A percentile compares a stretch with the other conserved stretches of the same genome.
Conservation (phyloP, 305 asterid species). For the Vinca major region DNA sequence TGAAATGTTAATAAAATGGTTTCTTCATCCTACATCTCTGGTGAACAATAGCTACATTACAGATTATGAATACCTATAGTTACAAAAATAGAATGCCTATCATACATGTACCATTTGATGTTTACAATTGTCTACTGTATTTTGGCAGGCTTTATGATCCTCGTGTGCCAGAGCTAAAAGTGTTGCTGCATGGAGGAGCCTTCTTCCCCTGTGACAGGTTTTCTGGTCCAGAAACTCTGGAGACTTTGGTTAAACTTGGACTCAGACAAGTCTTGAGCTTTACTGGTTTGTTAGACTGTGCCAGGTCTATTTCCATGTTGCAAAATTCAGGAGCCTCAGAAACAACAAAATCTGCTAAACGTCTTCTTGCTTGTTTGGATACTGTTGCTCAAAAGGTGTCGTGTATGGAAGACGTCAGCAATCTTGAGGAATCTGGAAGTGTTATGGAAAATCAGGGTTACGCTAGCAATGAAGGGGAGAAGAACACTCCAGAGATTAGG, state of each 20-base stretch:
- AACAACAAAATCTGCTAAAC: slow-evolving; percentile 41
- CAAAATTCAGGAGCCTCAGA: slow-evolving; percentile 43
- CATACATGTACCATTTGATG: slow-evolving; percentile 8
- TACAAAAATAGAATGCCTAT: neutral
- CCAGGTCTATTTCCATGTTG: slow-evolving; percentile 69
- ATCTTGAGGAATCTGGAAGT: slow-evolving; percentile 28
- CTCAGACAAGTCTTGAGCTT: slow-evolving; percentile 60
- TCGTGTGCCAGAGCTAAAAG: slow-evolving; percentile 58
- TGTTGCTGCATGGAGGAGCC: slow-evolving; percentile 52
- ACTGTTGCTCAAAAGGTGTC: slow-evolving; percentile 42
- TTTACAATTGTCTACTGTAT: slow-evolving; percentile 12
- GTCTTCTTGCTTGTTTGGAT: slow-evolving; percentile 68
- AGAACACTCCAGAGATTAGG: slow-evolving; percentile 25
- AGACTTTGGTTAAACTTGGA: slow-evolving; percentile 63
- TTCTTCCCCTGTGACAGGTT: slow-evolving; percentile 79
- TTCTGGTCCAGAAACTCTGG: slow-evolving; percentile 60
- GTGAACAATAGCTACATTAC: neutral
- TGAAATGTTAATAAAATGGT: neutral
- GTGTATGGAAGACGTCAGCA: slow-evolving; percentile 27
- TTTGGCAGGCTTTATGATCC: slow-evolving; percentile 89
- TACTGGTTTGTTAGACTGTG: slow-evolving; percentile 79
- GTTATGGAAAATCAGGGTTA: slow-evolving; percentile 31
- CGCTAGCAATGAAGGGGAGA: slow-evolving; percentile 35
- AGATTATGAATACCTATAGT: neutral
- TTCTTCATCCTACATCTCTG: neutral